Evolutionary conservation across 345 rosid species (phyloP).

Genomic region (Boechera divaricarpa): DNA sequence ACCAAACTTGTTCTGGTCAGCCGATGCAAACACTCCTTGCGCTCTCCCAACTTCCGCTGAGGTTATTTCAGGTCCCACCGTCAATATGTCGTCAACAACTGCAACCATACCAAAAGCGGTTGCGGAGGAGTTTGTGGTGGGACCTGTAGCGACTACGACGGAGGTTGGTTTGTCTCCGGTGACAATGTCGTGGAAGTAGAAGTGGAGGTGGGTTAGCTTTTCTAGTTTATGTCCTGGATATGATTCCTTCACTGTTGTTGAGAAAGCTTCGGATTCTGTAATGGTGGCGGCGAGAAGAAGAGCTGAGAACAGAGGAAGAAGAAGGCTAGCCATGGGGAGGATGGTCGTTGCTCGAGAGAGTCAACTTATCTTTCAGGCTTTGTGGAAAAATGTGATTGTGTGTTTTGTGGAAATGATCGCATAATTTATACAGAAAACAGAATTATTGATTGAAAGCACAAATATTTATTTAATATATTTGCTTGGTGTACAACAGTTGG

Average conservation of each 20-base stretch:
- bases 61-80: constrained; percentile 47
- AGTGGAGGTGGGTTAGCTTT: constrained; percentile 25
- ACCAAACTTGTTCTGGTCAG: constrained; percentile 39
- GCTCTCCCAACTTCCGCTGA: constrained; percentile 61
- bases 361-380: constrained; percentile 1
- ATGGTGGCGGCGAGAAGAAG: not conserved
- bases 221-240: constrained; percentile 1
- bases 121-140: constrained; percentile 40
- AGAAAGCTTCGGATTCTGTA: not conserved
- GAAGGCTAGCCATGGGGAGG: constrained; percentile 23
- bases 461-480: not conserved
- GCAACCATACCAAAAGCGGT: constrained; percentile 49
- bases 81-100: constrained; percentile 54
- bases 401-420: not conserved
- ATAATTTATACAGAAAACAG: constrained; percentile 26
- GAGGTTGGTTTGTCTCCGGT: constrained; percentile 3
- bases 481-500: not conserved
- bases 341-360: not conserved
- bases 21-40: constrained; percentile 55
- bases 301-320: constrained; percentile 12
- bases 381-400: not conserved
- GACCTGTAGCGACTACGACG: not conserved
- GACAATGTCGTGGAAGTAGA: constrained; percentile 32
- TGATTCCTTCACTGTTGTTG: not conserved
- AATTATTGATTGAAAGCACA: not conserved